Evolutionary conservation across 768 basidiomycete species (phyloP).

Genomic region (Macrolepiota dolichaula): DNA sequence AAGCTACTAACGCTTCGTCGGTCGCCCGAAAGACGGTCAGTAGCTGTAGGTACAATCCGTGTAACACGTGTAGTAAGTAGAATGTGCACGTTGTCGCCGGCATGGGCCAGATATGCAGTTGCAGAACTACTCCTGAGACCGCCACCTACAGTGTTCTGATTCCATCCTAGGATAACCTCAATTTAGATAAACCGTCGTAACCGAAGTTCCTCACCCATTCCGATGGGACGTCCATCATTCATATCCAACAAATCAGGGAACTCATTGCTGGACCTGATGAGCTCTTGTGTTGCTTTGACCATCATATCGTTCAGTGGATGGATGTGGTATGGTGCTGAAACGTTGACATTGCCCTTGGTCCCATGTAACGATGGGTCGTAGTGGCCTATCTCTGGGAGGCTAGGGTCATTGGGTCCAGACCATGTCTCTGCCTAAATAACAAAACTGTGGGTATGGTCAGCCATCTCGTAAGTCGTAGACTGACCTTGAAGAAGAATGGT

Average conservation of each 20-base stretch:
- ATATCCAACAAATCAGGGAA: slow-evolving; percentile 5
- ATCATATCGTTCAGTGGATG: neutral
- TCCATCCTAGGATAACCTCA: neutral
- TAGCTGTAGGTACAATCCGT: neutral
- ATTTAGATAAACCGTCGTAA: neutral
- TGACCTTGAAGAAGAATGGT: neutral
- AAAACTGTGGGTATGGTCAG: neutral
- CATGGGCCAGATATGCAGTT: too few relatives aligned
- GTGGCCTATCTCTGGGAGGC: neutral
- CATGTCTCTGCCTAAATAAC: neutral
- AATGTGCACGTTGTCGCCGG: too few relatives aligned
- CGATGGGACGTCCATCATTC: slow-evolving; percentile 4
- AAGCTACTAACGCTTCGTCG: neutral
- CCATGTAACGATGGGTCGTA: neutral
- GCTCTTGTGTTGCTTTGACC: too few relatives aligned
- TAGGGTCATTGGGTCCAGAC: neutral
- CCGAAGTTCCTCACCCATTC: neutral
- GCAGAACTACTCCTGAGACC: neutral
- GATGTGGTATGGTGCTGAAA: neutral
- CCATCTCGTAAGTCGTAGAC: neutral
- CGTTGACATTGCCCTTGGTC: neutral
- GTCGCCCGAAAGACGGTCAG: neutral
- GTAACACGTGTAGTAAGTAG: neutral
- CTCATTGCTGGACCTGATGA: neutral
- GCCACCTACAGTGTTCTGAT: neutral